Percentiles rank a stretch among this genome's conserved stretches.
phyloP scores from a whole-genome alignment of 2,329 filamentous ascomycete genomes.

The Ophiostoma populinum region DNA sequence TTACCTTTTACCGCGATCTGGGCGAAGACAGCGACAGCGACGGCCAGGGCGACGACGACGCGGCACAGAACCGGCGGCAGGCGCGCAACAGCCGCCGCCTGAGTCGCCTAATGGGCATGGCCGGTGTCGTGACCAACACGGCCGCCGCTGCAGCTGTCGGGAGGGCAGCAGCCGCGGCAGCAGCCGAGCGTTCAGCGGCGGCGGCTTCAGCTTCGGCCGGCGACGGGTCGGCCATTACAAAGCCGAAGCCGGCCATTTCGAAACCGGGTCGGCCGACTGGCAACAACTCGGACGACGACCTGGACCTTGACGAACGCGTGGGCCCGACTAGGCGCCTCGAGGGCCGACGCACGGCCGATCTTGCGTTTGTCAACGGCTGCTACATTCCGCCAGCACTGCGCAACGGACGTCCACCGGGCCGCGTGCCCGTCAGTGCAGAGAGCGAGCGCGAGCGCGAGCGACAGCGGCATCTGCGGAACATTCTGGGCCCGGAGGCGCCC shows the following conservation, averaged over 20 bases:
- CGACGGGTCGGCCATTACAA: too few species aligned
- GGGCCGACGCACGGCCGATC: constrained; percentile 8
- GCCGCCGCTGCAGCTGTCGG: neutral
- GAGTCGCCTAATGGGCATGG: neutral
- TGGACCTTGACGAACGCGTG: neutral
- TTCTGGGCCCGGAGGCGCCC: too few species aligned
- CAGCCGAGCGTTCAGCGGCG: too few species aligned
- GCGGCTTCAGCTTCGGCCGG: too few species aligned
- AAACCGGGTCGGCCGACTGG: constrained; percentile 9
- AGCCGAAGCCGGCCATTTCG: too few species aligned
- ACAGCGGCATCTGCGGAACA: too few species aligned
- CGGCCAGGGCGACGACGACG: neutral
- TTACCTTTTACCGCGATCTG: constrained; percentile 25
- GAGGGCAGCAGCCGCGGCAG: neutral
- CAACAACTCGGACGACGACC: constrained; percentile 4
- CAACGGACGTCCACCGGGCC: constrained; percentile 9
- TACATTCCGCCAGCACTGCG: constrained; percentile 11
- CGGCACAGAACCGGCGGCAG: neutral
- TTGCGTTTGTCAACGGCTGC: constrained; percentile 11
- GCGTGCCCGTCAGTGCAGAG: constrained; percentile 8
- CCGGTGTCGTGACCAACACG: neutral
- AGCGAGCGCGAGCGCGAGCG: constrained; percentile 4
- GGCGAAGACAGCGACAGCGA: constrained; percentile 17
- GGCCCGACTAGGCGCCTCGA: constrained; percentile 3
- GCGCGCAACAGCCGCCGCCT: constrained; percentile 2